Evolutionary conservation across 2,329 filamentous ascomycete species (phyloP).

Genomic region (Diaporthe citrichinensis): DNA sequence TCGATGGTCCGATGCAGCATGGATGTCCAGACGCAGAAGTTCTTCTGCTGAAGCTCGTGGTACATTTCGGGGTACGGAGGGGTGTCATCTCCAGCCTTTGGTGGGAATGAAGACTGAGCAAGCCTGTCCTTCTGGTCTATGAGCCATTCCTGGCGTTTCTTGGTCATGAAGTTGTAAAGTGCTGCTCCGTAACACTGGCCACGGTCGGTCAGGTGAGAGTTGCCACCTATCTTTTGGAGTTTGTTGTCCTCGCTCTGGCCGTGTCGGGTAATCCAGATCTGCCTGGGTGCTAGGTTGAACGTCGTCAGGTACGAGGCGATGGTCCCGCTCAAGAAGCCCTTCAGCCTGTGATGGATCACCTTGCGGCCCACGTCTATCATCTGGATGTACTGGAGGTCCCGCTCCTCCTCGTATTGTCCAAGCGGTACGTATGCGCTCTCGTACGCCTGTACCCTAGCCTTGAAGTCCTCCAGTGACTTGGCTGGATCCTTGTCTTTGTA

Average conservation of each 20-base stretch:
- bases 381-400: conserved; percentile 94
- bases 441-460: conserved; percentile 90
- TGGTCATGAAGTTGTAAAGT: conserved; percentile 86
- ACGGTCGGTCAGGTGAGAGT: conserved; percentile 86
- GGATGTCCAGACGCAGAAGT: conserved; percentile 98
- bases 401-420: conserved; percentile 89
- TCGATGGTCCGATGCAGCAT: conserved; percentile 92
- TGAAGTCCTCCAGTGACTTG: conserved; percentile 90
- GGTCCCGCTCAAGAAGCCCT: conserved; percentile 91
- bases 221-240: conserved; percentile 89
- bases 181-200: conserved; percentile 85
- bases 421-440: conserved; percentile 94
- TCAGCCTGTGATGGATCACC: conserved; percentile 89
- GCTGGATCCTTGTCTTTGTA: conserved; percentile 94
- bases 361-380: conserved; percentile 99
- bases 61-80: conserved; percentile 92
- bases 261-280: conserved; percentile 98
- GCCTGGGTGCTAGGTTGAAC: conserved; percentile 94
- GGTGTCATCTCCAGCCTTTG: conserved; percentile 89
- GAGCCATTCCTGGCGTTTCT: conserved; percentile 86
- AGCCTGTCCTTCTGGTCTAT: conserved; percentile 84
- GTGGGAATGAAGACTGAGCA: conserved; percentile 86
- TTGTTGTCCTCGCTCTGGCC: conserved; percentile 93
- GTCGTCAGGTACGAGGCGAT: conserved; percentile 96
- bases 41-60: conserved; percentile 80